These are phyloP conservation scores for Candida ipomoeae DNA, from an alignment of 805 yeast species.

Conservation along the genomic window DNA sequence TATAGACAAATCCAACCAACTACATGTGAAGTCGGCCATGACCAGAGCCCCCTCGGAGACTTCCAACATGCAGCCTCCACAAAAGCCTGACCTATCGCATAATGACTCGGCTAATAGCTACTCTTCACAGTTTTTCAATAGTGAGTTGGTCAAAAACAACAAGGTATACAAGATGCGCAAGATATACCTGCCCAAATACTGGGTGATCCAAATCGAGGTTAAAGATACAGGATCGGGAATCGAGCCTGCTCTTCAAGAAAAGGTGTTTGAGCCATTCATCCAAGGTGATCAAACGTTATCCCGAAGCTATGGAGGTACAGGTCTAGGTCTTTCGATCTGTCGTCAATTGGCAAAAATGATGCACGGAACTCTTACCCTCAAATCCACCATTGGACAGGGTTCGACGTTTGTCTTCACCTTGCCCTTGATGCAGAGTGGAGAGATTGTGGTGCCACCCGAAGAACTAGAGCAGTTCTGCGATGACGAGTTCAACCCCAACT, in stretches of 20 bases:
- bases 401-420: slow-evolving; percentile 78
- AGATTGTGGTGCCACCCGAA: slow-evolving; percentile 36
- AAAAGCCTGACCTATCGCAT: slow-evolving; percentile 1
- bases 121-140: slow-evolving; percentile 10
- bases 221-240: slow-evolving; percentile 95
- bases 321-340: slow-evolving; percentile 85
- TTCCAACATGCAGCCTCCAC: not conserved
- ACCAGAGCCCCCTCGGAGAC: not conserved
- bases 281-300: slow-evolving; percentile 96
- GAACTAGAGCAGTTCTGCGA: slow-evolving; percentile 47
- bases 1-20: not conserved
- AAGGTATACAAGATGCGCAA: slow-evolving; percentile 33
- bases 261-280: slow-evolving; percentile 92
- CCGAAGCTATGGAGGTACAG: slow-evolving; percentile 93
- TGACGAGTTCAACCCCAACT: slow-evolving; percentile 61
- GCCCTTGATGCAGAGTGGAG: slow-evolving; percentile 67
- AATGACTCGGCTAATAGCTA: not conserved
- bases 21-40: not conserved
- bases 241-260: slow-evolving; percentile 71
- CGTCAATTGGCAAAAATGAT: slow-evolving; percentile 85
- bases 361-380: slow-evolving; percentile 77
- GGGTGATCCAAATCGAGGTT: slow-evolving; percentile 70
- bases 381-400: slow-evolving; percentile 76
- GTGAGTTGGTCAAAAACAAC: slow-evolving; percentile 34
- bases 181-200: slow-evolving; percentile 37